Base-by-base conservation (phyloP, 2,329 filamentous ascomycete species). In the Fusarium mundagurra region DNA sequence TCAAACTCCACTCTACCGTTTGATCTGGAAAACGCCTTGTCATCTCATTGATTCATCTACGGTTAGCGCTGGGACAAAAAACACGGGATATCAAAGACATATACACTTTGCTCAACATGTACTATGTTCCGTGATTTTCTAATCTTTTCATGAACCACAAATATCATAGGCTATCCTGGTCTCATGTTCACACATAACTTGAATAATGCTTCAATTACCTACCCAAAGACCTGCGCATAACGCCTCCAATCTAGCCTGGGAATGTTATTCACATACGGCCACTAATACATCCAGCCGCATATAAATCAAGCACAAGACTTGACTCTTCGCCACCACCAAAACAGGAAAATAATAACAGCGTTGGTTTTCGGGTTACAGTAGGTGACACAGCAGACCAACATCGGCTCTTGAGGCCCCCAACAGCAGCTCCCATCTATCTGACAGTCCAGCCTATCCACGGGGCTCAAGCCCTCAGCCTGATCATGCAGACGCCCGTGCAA, bases 401-500 rank as follows among this genome's bases (percentile, higher is more conserved):
- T 69, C 66, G 48, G 66, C 31, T 70, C 53, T 44, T 69, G 70
- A 72, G 69, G 69, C 72, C 72, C 72, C 67, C 72, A 67, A 61
- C 61, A 67, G 33, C 64, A 63, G 34, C 50, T 29, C 27, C 44
- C 43, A 41, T 41, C 36, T 27, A 33, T 55, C 39, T 57, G n/a
- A 41, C 31, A 61, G 39, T 65, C 57, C 31, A 61, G 39, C 69
- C 57, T 59, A 55, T 59, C 65, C 47, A 31, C 38, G 41, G 41
- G 38, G 38, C 67, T 51, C 24, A 43, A 43, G 36, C 43, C 39
- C 45, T 55, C 38, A 69, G 63, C 60, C 71, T 68, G 72, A 59
- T 72, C 51, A 55, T 62, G 66, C 57, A 39, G 39, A 45, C 50
- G 48, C 57, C 70, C 57, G 63, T 65, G 60, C 60, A 61, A 72